phyloP scores from a whole-genome alignment of 164 flowering plant genomes.

The Dillenia suffruticosa region DNA sequence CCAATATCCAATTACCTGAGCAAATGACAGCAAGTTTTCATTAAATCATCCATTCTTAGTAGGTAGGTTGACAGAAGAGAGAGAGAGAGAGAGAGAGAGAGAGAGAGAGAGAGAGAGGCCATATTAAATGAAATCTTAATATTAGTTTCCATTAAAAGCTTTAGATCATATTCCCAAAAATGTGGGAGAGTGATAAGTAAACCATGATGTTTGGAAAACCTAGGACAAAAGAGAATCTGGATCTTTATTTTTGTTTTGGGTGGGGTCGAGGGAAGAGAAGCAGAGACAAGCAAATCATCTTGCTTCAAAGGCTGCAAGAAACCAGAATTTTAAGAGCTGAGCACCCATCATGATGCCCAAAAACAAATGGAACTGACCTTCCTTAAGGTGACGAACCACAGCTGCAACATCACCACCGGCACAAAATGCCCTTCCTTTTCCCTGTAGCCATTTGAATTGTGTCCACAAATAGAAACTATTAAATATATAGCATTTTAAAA shows the following conservation, averaged over 20 bases:
- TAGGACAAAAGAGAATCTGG: too few species aligned
- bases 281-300: too few species aligned
- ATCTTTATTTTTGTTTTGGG: too few species aligned
- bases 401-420: slow-evolving; percentile 76
- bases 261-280: too few species aligned
- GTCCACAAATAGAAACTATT: not conserved
- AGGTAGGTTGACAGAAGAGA: not conserved
- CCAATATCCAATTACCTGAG: slow-evolving; percentile 56
- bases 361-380: slow-evolving; percentile 23
- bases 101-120: not conserved
- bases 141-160: too few species aligned
- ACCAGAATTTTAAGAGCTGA: too few species aligned
- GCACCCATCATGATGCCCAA: too few species aligned
- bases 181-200: too few species aligned
- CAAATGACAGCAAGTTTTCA: not conserved
- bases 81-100: not conserved
- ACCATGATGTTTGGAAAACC: too few species aligned
- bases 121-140: not conserved
- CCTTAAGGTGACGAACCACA: slow-evolving; percentile 37
- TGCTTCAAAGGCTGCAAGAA: too few species aligned
- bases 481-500: not conserved
- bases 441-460: slow-evolving; percentile 22
- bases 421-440: slow-evolving; percentile 76
- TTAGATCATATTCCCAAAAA: too few species aligned
- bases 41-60: not conserved